Conservation (phyloP, 495 filamentous ascomycete species). For the Neurospora cerealis region DNA sequence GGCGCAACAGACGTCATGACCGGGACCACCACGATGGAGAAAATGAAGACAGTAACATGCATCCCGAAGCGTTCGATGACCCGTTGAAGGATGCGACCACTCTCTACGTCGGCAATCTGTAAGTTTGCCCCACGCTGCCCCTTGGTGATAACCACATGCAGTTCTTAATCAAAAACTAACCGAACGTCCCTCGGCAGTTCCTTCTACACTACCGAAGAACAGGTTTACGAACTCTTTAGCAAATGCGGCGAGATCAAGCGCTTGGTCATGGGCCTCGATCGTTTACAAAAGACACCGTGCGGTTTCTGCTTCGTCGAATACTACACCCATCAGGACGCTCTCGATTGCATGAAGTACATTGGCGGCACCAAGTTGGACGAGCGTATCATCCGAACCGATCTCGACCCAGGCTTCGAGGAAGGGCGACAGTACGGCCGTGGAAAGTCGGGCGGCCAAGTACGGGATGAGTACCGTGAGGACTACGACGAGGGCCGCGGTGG, state of each 20-base stretch:
- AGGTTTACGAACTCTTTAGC: slow-evolving; percentile 93
- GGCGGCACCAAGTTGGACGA: slow-evolving; percentile 98
- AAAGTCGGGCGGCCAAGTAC: slow-evolving; percentile 92
- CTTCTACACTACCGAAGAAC: slow-evolving; percentile 99
- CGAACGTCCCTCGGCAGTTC: slow-evolving; percentile 45
- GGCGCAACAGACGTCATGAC: slow-evolving; percentile 46
- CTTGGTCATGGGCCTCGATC: slow-evolving; percentile 95
- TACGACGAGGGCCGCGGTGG: slow-evolving; percentile 92
- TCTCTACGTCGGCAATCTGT: slow-evolving; percentile 96
- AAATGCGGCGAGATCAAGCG: slow-evolving; percentile 98
- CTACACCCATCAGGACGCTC: slow-evolving; percentile 90
- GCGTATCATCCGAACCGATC: slow-evolving; percentile 89
- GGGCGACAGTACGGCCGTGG: slow-evolving; percentile 84
- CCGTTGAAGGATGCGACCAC: slow-evolving; percentile 81
- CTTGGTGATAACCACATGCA: not conserved
- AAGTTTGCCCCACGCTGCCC: slow-evolving; percentile 21
- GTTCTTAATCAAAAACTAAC: not conserved
- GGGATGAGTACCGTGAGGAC: slow-evolving; percentile 94
- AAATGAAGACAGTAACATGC: slow-evolving; percentile 31
- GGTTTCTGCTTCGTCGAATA: slow-evolving; percentile 99
- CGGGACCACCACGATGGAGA: slow-evolving; percentile 49
- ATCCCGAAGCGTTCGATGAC: slow-evolving; percentile 51
- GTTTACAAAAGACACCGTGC: slow-evolving; percentile 94
- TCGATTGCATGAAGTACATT: slow-evolving; percentile 97
- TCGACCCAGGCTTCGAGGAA: slow-evolving; percentile 92